phyloP scores from a whole-genome alignment of 805 yeast species.

The Dipodascus geniculatus region DNA sequence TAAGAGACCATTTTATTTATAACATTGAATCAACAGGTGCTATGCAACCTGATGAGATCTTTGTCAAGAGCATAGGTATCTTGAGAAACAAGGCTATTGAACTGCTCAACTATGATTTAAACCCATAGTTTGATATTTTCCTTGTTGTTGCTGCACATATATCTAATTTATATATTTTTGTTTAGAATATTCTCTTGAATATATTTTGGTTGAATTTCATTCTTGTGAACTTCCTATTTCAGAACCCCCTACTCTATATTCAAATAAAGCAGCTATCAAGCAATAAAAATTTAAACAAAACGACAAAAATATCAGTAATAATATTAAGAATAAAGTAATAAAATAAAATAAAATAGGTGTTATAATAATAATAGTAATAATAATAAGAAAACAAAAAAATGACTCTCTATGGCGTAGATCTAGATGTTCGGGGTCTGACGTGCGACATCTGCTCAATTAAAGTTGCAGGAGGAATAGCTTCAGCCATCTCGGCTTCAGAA shows the following conservation, averaged over 20 bases:
- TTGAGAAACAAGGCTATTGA: conserved; percentile 54
- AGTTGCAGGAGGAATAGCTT: conserved; percentile 49
- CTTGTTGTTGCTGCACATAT: too few species aligned
- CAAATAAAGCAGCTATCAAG: neutral
- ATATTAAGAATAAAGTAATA: neutral
- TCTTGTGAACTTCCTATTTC: neutral
- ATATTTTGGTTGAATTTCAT: too few species aligned
- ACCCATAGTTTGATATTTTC: neutral
- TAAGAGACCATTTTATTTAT: conserved; percentile 86
- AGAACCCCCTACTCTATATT: neutral
- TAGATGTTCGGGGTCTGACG: conserved; percentile 17
- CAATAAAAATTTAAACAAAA: neutral
- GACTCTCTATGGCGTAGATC: neutral
- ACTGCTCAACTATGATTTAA: conserved; percentile 3
- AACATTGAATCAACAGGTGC: conserved; percentile 94
- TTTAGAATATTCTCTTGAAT: too few species aligned
- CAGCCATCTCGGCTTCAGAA: conserved; percentile 48
- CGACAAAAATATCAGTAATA: neutral
- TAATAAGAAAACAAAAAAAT: neutral
- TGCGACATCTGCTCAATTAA: conserved; percentile 34
- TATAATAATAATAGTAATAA: neutral
- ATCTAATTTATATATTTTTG: too few species aligned
- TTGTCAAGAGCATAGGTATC: conserved; percentile 78
- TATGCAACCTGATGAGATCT: conserved; percentile 93
- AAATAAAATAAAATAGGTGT: too few species aligned